A percentile compares a stretch with the other conserved stretches of the same genome.
Evolutionary conservation across 495 filamentous ascomycete genomes (phyloP).

Genomic region (Astrothelium macrocarpum): DNA sequence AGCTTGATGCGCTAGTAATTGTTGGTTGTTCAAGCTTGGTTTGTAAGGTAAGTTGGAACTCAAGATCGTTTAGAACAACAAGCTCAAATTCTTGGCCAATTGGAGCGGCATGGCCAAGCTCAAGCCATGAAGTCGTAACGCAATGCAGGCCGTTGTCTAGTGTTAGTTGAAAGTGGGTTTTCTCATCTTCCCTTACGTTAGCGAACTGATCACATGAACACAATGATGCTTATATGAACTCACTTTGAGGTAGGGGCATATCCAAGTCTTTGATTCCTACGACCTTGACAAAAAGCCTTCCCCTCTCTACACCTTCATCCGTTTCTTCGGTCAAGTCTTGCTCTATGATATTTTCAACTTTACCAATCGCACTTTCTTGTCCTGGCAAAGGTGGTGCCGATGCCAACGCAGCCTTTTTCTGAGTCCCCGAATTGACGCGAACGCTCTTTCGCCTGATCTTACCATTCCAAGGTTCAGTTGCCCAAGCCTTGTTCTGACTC

Average conservation of each 20-base stretch:
- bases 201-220: too few species aligned
- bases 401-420: slow-evolving; percentile 53
- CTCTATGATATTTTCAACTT: slow-evolving; percentile 42
- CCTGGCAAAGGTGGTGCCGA: slow-evolving; percentile 78
- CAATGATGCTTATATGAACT: slow-evolving; percentile 22
- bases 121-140: slow-evolving; percentile 91
- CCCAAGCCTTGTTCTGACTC: slow-evolving; percentile 71
- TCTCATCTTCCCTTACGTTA: slow-evolving; percentile 54
- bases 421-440: slow-evolving; percentile 47
- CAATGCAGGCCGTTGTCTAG: slow-evolving; percentile 96
- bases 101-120: slow-evolving; percentile 83
- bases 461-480: slow-evolving; percentile 91
- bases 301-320: slow-evolving; percentile 77
- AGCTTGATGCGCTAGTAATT: slow-evolving; percentile 30
- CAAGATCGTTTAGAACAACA: slow-evolving; percentile 89
- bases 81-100: slow-evolving; percentile 98
- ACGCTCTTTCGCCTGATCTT: slow-evolving; percentile 60
- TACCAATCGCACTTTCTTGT: slow-evolving; percentile 65
- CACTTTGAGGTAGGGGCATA: slow-evolving; percentile 82
- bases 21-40: slow-evolving; percentile 82
- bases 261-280: slow-evolving; percentile 92
- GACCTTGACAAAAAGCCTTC: slow-evolving; percentile 94
- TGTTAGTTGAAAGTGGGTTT: slow-evolving; percentile 85
- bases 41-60: slow-evolving; percentile 94
- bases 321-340: slow-evolving; percentile 45